Evolutionary conservation across 805 yeast genomes (phyloP).

Genomic region (Yamadazyma phyllophila): DNA sequence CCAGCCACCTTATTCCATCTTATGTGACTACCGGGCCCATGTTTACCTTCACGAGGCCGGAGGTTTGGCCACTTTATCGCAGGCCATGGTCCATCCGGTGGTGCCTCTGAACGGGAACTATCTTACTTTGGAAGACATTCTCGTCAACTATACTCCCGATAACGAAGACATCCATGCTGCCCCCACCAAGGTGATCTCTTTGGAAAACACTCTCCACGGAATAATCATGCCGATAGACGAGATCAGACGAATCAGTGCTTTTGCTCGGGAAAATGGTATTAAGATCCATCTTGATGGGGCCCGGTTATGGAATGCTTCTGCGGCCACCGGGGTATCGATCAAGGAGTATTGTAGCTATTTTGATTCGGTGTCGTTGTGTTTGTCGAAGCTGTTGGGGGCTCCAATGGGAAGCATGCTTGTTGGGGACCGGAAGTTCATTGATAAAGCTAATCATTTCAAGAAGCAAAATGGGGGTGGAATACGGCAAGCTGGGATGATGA

Average conservation of each 20-base stretch:
- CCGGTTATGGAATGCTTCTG: slow-evolving; percentile 43
- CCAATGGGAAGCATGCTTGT: slow-evolving; percentile 45
- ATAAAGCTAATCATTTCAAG: slow-evolving; percentile 44
- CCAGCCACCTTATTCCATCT: slow-evolving; percentile 42
- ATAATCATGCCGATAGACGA: slow-evolving; percentile 41
- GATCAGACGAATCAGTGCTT: slow-evolving; percentile 32
- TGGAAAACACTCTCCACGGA: slow-evolving; percentile 45
- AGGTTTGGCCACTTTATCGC: slow-evolving; percentile 42
- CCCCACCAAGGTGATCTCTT: slow-evolving; percentile 42
- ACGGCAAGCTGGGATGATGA: slow-evolving; percentile 40
- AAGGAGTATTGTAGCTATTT: slow-evolving; percentile 39
- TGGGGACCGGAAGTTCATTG: slow-evolving; percentile 27
- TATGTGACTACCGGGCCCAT: slow-evolving; percentile 40
- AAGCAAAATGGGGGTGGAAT: slow-evolving; percentile 47
- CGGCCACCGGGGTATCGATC: slow-evolving; percentile 38
- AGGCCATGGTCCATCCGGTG: slow-evolving; percentile 41
- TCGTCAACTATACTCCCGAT: slow-evolving; percentile 37
- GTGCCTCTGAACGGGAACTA: slow-evolving; percentile 33
- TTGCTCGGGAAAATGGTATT: slow-evolving; percentile 32
- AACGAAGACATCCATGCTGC: slow-evolving; percentile 46
- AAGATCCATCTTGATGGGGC: slow-evolving; percentile 45
- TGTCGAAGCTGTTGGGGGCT: slow-evolving; percentile 43
- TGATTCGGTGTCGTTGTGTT: slow-evolving; percentile 43
- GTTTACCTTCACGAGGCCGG: slow-evolving; percentile 41
- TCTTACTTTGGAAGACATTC: slow-evolving; percentile 37